Percentiles rank a stretch among this genome's conserved stretches.
Evolutionary conservation across 768 basidiomycete genomes (phyloP).

Genomic region (Pluteus cervinus): DNA sequence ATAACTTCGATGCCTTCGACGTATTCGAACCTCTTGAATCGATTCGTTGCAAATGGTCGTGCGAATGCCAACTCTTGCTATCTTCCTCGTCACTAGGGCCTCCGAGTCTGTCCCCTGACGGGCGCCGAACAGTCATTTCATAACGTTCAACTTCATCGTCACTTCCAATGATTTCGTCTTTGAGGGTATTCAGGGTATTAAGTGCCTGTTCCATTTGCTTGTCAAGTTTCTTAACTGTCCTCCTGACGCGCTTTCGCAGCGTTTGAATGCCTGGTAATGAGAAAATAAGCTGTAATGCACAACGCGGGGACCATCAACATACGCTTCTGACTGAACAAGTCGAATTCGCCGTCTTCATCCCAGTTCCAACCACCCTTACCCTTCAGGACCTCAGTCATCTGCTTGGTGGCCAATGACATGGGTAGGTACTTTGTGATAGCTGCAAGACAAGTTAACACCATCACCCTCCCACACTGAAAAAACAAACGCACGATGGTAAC

Average conservation of each 20-base stretch:
- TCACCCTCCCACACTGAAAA: background rate
- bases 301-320: background rate
- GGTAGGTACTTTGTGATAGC: slow-evolving; percentile 51
- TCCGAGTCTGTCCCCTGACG: background rate
- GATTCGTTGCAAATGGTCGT: no score
- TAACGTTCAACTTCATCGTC: slow-evolving; percentile 11
- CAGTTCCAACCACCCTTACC: slow-evolving; percentile 14
- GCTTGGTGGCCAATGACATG: slow-evolving; percentile 56
- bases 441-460: slow-evolving; percentile 12
- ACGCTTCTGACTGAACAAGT: slow-evolving; percentile 2
- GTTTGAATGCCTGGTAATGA: background rate
- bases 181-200: slow-evolving; percentile 23
- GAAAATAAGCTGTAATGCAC: background rate
- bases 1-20: slow-evolving; percentile 13
- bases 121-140: no score
- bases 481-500: slow-evolving; percentile 33
- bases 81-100: background rate
- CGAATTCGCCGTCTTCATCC: background rate
- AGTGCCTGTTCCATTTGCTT: no score
- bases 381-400: slow-evolving; percentile 35
- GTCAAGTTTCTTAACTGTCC: slow-evolving; percentile 20
- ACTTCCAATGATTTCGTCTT: slow-evolving; percentile 19
- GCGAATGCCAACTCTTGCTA: background rate
- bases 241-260: slow-evolving; percentile 3
- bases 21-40: slow-evolving; percentile 12